phyloP scores from a whole-genome alignment of 2,329 filamentous ascomycete genomes.

The Geosmithia morbida region DNA sequence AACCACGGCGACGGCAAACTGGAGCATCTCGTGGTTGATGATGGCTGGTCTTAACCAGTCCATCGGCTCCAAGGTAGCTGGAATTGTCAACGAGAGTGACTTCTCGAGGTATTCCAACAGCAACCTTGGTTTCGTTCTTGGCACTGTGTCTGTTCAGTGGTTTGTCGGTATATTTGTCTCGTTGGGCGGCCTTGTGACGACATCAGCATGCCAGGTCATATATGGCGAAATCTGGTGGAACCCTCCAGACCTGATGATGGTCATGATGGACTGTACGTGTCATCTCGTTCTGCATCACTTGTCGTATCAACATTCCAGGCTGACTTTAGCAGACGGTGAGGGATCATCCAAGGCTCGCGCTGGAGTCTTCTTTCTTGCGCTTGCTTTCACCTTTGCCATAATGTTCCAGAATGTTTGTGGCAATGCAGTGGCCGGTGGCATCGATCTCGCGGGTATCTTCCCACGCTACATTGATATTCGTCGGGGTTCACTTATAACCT shows the following conservation, averaged over 20 bases:
- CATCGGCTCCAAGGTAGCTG: slow-evolving; percentile 12
- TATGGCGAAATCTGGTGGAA: slow-evolving; percentile 12
- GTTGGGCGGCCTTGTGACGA: slow-evolving; percentile 10
- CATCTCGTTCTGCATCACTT: slow-evolving; percentile 1
- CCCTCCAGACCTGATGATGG: slow-evolving; percentile 11
- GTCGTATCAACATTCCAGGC: neutral
- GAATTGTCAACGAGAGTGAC: slow-evolving; percentile 14
- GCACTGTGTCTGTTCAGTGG: slow-evolving; percentile 11
- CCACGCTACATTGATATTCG: slow-evolving; percentile 12
- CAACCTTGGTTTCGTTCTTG: slow-evolving; percentile 8
- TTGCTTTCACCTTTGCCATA: slow-evolving; percentile 12
- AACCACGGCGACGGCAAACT: slow-evolving; percentile 6
- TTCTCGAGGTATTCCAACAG: slow-evolving; percentile 12
- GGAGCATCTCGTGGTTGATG: slow-evolving; percentile 10
- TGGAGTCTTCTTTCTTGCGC: slow-evolving; percentile 12
- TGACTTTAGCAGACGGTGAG: slow-evolving; percentile 3
- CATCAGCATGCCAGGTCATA: slow-evolving; percentile 12
- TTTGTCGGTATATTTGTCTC: slow-evolving; percentile 13
- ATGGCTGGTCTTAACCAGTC: slow-evolving; percentile 12
- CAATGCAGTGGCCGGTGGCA: slow-evolving; percentile 13
- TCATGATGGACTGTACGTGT: slow-evolving; percentile 9
- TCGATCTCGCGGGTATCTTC: slow-evolving; percentile 13
- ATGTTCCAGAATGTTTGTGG: slow-evolving; percentile 14
- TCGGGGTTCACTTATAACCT: slow-evolving; percentile 11
- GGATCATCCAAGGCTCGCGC: slow-evolving; percentile 9